Evolutionary conservation across 441 rosid species (phyloP).

Genomic region (Mallotus repandus): DNA sequence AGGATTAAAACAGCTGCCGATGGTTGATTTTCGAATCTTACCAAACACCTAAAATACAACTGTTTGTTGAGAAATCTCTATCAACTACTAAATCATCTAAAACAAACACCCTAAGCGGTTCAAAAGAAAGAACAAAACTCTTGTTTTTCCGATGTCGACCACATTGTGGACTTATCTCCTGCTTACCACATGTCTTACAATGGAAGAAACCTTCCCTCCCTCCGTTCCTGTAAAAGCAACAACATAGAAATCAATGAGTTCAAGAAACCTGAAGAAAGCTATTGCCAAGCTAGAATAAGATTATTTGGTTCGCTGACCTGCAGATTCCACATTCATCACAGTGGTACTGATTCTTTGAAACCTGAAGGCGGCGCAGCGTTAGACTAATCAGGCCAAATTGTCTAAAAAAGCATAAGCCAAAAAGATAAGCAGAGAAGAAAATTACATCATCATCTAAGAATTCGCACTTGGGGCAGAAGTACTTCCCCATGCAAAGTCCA

Average conservation of each 20-base stretch:
- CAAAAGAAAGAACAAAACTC: not conserved
- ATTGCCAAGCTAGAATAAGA: too few species aligned
- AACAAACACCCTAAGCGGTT: not conserved
- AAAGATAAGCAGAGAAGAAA: not conserved
- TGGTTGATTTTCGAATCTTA: too few species aligned
- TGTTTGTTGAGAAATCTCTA: too few species aligned
- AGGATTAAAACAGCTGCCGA: too few species aligned
- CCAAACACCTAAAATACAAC: too few species aligned
- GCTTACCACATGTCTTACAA: slow-evolving; percentile 68
- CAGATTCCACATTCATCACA: slow-evolving; percentile 76
- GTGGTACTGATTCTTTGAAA: slow-evolving; percentile 64
- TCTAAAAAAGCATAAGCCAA: not conserved
- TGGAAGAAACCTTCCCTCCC: slow-evolving; percentile 73
- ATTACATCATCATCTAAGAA: slow-evolving; percentile 81
- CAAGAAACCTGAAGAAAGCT: too few species aligned
- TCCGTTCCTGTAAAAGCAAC: slow-evolving; percentile 53
- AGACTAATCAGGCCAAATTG: not conserved
- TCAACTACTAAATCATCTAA: too few species aligned
- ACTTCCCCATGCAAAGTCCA: slow-evolving; percentile 80
- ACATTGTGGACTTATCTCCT: not conserved
- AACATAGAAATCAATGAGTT: not conserved
- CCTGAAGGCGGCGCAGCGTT: slow-evolving; percentile 31
- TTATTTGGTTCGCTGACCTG: slow-evolving; percentile 33
- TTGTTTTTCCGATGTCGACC: not conserved
- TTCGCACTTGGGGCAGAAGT: slow-evolving; percentile 68